phyloP scores from a whole-genome alignment of 2,329 filamentous ascomycete genomes.

The Colletotrichum trifolii region DNA sequence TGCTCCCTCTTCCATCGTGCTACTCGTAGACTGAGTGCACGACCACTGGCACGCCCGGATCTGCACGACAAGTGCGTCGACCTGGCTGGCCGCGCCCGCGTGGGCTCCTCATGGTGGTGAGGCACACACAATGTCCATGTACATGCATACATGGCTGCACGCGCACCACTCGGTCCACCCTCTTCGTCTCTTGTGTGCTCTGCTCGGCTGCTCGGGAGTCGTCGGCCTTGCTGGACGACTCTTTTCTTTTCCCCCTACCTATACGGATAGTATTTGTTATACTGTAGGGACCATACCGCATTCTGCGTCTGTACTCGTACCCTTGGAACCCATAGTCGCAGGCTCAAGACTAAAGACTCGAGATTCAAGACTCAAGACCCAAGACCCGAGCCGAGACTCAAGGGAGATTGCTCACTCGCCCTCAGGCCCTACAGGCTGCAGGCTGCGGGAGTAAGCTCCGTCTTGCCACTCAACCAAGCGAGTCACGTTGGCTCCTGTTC shows the following conservation, averaged over 20 bases:
- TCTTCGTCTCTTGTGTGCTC: not conserved
- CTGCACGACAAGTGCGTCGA: slow-evolving; percentile 29
- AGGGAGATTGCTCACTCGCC: slow-evolving; percentile 14
- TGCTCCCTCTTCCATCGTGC: too few species aligned
- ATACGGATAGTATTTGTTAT: too few species aligned
- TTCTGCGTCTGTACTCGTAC: too few species aligned
- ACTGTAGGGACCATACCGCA: too few species aligned
- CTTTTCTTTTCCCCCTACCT: not conserved
- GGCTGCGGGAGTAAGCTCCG: slow-evolving; percentile 19
- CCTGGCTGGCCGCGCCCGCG: slow-evolving; percentile 19
- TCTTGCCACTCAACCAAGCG: slow-evolving; percentile 1
- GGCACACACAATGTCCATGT: not conserved
- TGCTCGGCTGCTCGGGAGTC: not conserved
- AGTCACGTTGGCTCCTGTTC: slow-evolving; percentile 4
- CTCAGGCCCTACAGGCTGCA: slow-evolving; percentile 2
- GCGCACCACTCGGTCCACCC: slow-evolving; percentile 6
- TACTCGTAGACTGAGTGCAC: slow-evolving; percentile 1
- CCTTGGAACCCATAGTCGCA: too few species aligned
- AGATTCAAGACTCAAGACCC: too few species aligned
- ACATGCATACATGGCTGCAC: not conserved
- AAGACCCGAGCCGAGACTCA: not conserved
- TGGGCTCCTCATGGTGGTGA: not conserved
- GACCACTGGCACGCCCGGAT: slow-evolving; percentile 31
- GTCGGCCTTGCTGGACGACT: not conserved
- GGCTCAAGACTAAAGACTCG: not conserved